Evolutionary conservation across 1,284 basidiomycete genomes (phyloP).

Genomic region (Boletus sp.): DNA sequence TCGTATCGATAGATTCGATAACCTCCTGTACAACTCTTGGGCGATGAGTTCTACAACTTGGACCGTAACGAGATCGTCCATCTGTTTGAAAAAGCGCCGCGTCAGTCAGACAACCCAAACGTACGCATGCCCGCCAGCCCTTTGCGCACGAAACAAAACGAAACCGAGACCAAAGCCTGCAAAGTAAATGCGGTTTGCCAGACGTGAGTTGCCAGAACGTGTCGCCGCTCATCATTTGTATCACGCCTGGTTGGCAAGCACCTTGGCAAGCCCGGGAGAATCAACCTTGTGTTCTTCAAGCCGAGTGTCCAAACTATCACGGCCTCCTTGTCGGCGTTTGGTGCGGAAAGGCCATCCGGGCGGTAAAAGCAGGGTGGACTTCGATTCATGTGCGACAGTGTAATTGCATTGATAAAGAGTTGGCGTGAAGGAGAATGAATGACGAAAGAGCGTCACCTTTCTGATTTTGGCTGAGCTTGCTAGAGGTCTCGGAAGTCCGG

Average conservation of each 20-base stretch:
- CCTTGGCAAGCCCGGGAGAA: constrained; percentile 78
- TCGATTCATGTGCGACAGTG: too few species aligned
- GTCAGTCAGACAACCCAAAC: background rate
- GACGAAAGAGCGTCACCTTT: too few species aligned
- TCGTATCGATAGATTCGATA: constrained; percentile 91
- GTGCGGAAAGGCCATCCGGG: constrained; percentile 89
- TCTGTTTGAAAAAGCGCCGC: constrained; percentile 40
- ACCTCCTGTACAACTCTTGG: constrained; percentile 88
- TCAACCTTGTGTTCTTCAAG: constrained; percentile 86
- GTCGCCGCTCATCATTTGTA: constrained; percentile 75
- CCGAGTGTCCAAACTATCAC: constrained; percentile 98
- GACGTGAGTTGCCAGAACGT: constrained; percentile 66
- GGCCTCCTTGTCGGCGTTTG: constrained; percentile 74
- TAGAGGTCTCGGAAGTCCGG: too few species aligned
- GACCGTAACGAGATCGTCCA: constrained; percentile 88
- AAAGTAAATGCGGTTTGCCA: constrained; percentile 58
- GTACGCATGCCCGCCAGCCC: too few species aligned
- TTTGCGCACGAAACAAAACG: background rate
- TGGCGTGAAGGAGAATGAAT: too few species aligned
- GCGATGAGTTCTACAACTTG: constrained; percentile 88
- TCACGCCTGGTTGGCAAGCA: constrained; percentile 78
- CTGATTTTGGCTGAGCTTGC: too few species aligned
- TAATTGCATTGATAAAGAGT: too few species aligned
- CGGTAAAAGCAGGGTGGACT: too few species aligned
- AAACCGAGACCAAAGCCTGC: too few species aligned